Percentiles rank a stretch among this genome's conserved stretches.
These are phyloP conservation scores for Calamus simplicifolius DNA, from an alignment of 176 grass and related monocot genomes.

Conservation along the genomic window DNA sequence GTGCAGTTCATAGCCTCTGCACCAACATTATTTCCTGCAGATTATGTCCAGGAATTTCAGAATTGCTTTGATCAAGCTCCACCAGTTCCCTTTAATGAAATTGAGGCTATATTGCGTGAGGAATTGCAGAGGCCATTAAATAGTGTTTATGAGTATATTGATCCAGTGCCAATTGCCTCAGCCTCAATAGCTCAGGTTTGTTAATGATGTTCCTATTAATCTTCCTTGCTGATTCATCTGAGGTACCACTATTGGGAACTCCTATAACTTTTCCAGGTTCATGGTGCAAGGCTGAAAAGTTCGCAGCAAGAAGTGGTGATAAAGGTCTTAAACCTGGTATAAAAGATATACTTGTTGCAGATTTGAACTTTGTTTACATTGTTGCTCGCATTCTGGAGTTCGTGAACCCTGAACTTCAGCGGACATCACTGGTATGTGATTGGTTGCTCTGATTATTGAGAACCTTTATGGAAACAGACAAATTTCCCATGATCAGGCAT, in stretches of 20 bases:
- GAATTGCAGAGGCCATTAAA: slow-evolving; percentile 88
- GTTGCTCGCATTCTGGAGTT: slow-evolving; percentile 90
- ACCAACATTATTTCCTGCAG: slow-evolving; percentile 87
- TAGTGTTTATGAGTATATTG: slow-evolving; percentile 79
- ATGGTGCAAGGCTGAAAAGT: slow-evolving; percentile 82
- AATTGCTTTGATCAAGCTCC: slow-evolving; percentile 88
- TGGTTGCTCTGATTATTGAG: not conserved
- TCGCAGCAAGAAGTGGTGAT: slow-evolving; percentile 96
- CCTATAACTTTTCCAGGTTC: slow-evolving; percentile 52
- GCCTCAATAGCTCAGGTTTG: slow-evolving; percentile 93
- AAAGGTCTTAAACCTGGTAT: slow-evolving; percentile 91
- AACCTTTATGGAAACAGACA: not conserved
- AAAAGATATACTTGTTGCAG: slow-evolving; percentile 87
- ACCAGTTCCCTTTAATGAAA: slow-evolving; percentile 56
- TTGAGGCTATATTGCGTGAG: slow-evolving; percentile 69
- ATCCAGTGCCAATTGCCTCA: slow-evolving; percentile 83
- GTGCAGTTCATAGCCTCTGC: slow-evolving; percentile 94
- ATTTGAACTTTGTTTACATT: slow-evolving; percentile 92
- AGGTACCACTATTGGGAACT: slow-evolving; percentile 2
- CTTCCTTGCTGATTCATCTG: slow-evolving; percentile 2
- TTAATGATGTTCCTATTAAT: not conserved
- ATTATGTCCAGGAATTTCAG: slow-evolving; percentile 93
- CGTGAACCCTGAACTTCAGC: slow-evolving; percentile 80
- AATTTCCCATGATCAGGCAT: too few species aligned
- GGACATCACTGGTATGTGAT: slow-evolving; percentile 69